phyloP scores from a whole-genome alignment of 805 yeast species.

The Ogataea methanolica region DNA sequence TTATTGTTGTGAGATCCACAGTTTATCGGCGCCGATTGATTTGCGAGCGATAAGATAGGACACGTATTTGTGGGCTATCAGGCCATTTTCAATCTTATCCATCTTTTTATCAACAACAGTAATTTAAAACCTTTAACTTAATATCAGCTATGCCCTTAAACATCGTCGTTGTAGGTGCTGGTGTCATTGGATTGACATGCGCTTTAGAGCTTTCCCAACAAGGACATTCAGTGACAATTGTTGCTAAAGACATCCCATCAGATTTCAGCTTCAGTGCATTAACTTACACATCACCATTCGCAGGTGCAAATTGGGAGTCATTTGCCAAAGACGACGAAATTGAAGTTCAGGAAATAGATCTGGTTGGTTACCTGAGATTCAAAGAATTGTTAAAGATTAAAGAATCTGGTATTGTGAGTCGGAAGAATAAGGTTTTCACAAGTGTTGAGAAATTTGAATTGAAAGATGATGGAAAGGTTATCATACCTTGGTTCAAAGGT shows the following conservation, averaged over 20 bases:
- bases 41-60: too few species aligned
- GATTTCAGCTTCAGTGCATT: constrained; percentile 37
- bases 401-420: constrained; percentile 46
- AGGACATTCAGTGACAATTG: constrained; percentile 38
- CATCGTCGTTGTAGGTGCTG: constrained; percentile 18
- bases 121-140: background rate
- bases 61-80: too few species aligned
- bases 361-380: constrained; percentile 44
- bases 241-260: constrained; percentile 50
- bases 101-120: too few species aligned
- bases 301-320: constrained; percentile 71
- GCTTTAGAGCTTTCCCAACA: constrained; percentile 39
- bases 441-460: constrained; percentile 14
- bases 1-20: too few species aligned
- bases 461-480: constrained; percentile 9
- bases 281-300: constrained; percentile 60
- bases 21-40: too few species aligned
- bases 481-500: constrained; percentile 46
- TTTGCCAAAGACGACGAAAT: constrained; percentile 44
- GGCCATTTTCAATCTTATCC: too few species aligned
- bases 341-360: constrained; percentile 37
- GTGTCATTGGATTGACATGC: constrained; percentile 53
- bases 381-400: constrained; percentile 39
- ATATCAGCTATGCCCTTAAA: background rate
- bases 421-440: constrained; percentile 14